Conservation (phyloP, 2,329 filamentous ascomycete genomes). For the Aspergillus eucalypticola region DNA sequence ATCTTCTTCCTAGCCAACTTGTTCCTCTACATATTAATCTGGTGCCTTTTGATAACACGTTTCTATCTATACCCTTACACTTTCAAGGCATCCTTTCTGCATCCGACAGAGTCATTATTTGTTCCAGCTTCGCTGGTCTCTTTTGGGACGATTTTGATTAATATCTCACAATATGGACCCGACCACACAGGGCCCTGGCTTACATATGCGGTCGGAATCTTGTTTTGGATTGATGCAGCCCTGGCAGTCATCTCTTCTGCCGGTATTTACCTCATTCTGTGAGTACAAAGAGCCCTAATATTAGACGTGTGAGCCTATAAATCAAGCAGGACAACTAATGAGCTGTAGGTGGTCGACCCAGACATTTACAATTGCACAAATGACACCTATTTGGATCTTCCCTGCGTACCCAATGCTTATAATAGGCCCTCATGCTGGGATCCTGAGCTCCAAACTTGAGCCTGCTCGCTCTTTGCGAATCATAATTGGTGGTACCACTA, state of each 20-base stretch:
- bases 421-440: constrained; percentile 70
- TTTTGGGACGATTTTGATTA: constrained; percentile 74
- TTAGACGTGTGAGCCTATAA: no score
- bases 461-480: constrained; percentile 52
- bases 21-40: constrained; percentile 63
- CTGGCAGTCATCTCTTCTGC: constrained; percentile 68
- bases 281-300: constrained; percentile 31
- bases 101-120: constrained; percentile 77
- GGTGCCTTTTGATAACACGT: constrained; percentile 63
- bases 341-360: constrained; percentile 60
- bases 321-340: constrained; percentile 14
- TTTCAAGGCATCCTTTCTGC: constrained; percentile 69
- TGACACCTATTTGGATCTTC: constrained; percentile 89
- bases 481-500: constrained; percentile 60
- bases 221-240: constrained; percentile 74
- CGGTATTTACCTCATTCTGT: constrained; percentile 73
- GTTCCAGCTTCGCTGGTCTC: constrained; percentile 69
- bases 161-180: constrained; percentile 74
- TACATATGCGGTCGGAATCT: constrained; percentile 58
- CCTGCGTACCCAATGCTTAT: constrained; percentile 80
- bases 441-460: constrained; percentile 52
- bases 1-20: constrained; percentile 66
- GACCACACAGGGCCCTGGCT: constrained; percentile 65
- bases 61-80: constrained; percentile 71
- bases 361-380: constrained; percentile 72